Evolutionary conservation across 768 basidiomycete genomes (phyloP).

Genomic region (Rubroboletus pulcherrimus): DNA sequence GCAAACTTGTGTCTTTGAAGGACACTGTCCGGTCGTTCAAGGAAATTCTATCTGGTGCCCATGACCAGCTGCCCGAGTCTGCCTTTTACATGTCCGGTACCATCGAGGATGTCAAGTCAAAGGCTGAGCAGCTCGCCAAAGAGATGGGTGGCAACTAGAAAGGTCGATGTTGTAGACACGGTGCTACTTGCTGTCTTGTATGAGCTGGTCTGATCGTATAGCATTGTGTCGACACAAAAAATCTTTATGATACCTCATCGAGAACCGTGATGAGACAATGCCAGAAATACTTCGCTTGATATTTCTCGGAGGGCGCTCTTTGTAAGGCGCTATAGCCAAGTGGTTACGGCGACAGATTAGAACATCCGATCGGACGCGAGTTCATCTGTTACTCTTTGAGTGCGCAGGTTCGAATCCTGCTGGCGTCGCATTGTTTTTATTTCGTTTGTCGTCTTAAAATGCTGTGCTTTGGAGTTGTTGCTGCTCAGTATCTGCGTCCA

Average conservation of each 20-base stretch:
- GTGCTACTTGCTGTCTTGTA: conserved; percentile 4
- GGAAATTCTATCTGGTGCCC: conserved; percentile 89
- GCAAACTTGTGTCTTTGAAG: conserved; percentile 93
- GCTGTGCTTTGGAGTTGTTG: conserved; percentile 13
- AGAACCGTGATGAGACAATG: neutral
- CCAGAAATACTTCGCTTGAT: too few relatives aligned
- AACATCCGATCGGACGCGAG: conserved; percentile 21
- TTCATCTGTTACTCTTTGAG: conserved; percentile 63
- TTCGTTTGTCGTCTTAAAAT: neutral
- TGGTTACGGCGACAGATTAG: conserved; percentile 79
- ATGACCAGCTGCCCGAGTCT: conserved; percentile 89
- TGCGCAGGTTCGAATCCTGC: conserved; percentile 69
- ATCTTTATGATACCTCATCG: conserved; percentile 5
- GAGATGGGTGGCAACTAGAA: conserved; percentile 63
- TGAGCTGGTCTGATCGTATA: conserved; percentile 7
- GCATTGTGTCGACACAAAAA: conserved; percentile 11
- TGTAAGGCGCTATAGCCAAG: conserved; percentile 68
- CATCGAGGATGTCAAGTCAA: conserved; percentile 94
- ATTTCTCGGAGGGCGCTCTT: too few relatives aligned
- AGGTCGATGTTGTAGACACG: conserved; percentile 16
- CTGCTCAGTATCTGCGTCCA: neutral
- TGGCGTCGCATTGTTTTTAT: conserved; percentile 42
- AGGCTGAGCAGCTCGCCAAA: conserved; percentile 97
- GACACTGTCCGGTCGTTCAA: conserved; percentile 96
- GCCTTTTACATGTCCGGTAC: conserved; percentile 99